Evolutionary conservation across 441 rosid species (phyloP), one percentile per base, ranked within the genome.

Genomic region (Erodium chrysanthum): DNA sequence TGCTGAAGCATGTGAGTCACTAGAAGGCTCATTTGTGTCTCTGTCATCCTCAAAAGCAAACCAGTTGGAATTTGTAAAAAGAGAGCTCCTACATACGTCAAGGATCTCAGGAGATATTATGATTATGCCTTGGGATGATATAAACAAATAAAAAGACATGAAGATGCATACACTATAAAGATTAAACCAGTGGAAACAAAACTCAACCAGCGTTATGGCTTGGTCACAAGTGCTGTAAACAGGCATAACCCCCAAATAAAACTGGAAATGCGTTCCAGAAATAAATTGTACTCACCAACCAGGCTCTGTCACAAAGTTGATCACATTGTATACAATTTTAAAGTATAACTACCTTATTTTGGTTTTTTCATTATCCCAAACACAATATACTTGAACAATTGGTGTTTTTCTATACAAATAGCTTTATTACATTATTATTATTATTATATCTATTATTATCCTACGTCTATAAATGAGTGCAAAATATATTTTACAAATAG

Each of bases 41-140:
- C 80, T 84, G 58, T 84, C 92, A 75, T 88, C 96, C 70, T 90
- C 90, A 66, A 88, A 90, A 46, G 94, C 94, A 78, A 92, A 90
- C 97, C 97, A 87, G 82, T 92, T 86, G 74, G 96, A 86, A 74
- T 90, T 88, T 46, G 94, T 79, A 75, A 92, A 90, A 68, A 85
- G 97, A 7, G 96, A 88, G 60, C 88, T 81, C 29, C 96, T 90
- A 77, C 71, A 73, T 29, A 67, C 5, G 33, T 69, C 50, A 68
- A 68, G 20, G 46, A 66, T 70, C 20, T 20, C 25, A 56, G 25
- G 25, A 8, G 11, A 56, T 9, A 56, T 56, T 56, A 21, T 18
- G 8, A 18, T 54, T 25, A 48, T 14, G 54, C 54, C 17, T 48
- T 48, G 54, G 54, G 17, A 42, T 42, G 9, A 42, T 9, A 42